Percentiles rank a stretch among this genome's conserved stretches.
phyloP scores from a whole-genome alignment of 106 monocot species.

The Apostasia ramifera region DNA sequence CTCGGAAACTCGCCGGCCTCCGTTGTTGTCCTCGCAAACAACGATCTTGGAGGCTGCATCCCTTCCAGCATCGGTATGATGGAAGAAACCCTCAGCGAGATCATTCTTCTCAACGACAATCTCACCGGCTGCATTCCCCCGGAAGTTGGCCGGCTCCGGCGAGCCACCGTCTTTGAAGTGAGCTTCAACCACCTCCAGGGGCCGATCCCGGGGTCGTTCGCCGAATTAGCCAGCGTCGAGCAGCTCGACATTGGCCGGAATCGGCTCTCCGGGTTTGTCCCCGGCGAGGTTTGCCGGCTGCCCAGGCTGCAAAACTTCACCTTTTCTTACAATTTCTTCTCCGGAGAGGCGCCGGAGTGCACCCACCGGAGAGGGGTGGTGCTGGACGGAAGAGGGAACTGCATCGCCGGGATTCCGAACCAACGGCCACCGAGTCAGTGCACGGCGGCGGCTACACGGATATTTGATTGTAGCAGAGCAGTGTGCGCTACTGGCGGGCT shows the following conservation, averaged over 20 bases:
- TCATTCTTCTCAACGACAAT: conserved; percentile 44
- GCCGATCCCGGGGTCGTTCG: conserved; percentile 23
- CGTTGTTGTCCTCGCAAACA: conserved; percentile 60
- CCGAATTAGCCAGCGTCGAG: conserved; percentile 26
- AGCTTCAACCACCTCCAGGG: conserved; percentile 45
- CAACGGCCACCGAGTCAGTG: conserved; percentile 13
- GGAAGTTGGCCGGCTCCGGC: conserved; percentile 39
- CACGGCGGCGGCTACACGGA: neutral
- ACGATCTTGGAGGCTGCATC: conserved; percentile 50
- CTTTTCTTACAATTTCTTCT: conserved; percentile 58
- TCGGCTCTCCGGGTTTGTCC: conserved; percentile 29
- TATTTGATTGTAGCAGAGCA: conserved; percentile 12
- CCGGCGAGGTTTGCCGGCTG: conserved; percentile 27
- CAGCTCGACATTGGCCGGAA: conserved; percentile 62
- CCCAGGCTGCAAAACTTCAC: conserved; percentile 54
- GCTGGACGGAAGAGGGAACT: conserved; percentile 37
- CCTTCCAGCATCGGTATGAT: conserved; percentile 54
- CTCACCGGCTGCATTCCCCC: conserved; percentile 54
- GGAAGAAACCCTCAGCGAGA: conserved; percentile 47
- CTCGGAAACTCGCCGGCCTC: conserved; percentile 58
- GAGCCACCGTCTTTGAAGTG: conserved; percentile 49
- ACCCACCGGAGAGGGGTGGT: neutral
- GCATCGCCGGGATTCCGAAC: conserved; percentile 29
- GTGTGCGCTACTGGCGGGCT: conserved; percentile 4
- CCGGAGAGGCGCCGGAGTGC: conserved; percentile 26